A percentile compares a stretch with the other conserved stretches of the same genome.
Conservation (phyloP, 306 rosid genomes). For the Morella rubra region DNA sequence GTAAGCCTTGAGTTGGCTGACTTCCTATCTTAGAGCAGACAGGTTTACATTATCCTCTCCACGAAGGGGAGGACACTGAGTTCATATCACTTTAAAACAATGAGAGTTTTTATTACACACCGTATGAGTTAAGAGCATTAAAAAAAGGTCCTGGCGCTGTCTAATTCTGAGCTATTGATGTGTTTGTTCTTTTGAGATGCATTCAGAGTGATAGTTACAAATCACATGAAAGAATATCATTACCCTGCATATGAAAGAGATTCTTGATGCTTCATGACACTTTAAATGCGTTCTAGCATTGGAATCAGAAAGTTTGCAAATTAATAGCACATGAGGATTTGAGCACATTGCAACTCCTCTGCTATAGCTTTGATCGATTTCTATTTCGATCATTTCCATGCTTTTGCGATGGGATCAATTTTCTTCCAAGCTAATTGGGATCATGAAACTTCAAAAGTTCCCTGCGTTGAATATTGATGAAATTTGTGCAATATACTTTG, state of each 20-base stretch:
- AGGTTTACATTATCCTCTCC: not conserved
- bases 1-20: not conserved
- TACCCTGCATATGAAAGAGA: not conserved
- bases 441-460: constrained; percentile 2
- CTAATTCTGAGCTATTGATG: not conserved
- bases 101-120: not conserved
- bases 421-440: too few relatives aligned
- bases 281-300: not conserved
- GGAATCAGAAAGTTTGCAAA: not conserved
- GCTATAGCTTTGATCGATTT: too few relatives aligned
- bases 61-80: not conserved
- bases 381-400: too few relatives aligned
- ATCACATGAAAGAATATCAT: not conserved
- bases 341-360: too few relatives aligned
- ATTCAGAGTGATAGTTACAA: too few relatives aligned
- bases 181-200: not conserved
- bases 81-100: not conserved
- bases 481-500: not conserved
- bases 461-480: not conserved
- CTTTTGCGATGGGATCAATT: constrained; percentile 8
- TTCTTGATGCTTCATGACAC: not conserved
- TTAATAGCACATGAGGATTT: constrained; percentile 15
- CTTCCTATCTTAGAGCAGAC: not conserved
- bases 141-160: not conserved
- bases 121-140: not conserved